A percentile compares a stretch with the other conserved stretches of the same genome.
phyloP scores from a whole-genome alignment of 2,329 filamentous ascomycete species.

The Penicillium frequentans region DNA sequence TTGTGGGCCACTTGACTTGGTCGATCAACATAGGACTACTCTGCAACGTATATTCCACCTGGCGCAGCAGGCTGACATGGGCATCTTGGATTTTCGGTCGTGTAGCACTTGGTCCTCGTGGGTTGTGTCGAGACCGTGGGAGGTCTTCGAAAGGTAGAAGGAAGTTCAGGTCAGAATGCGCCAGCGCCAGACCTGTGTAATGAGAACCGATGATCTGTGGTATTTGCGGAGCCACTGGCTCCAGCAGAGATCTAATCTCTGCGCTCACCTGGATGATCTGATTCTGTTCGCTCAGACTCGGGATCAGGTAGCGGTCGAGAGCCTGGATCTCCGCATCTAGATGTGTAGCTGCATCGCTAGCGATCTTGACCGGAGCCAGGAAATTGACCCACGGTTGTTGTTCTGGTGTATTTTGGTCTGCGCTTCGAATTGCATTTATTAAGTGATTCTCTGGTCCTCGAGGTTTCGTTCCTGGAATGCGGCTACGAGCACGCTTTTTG shows the following conservation, averaged over 20 bases:
- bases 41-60: slow-evolving; percentile 24
- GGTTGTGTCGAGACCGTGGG: slow-evolving; percentile 20
- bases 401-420: slow-evolving; percentile 6
- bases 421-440: slow-evolving; percentile 11
- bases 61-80: slow-evolving; percentile 24
- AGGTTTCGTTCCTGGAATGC: background rate
- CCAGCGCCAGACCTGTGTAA: slow-evolving; percentile 51
- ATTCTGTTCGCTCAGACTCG: slow-evolving; percentile 43
- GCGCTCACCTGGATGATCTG: slow-evolving; percentile 25
- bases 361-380: slow-evolving; percentile 10
- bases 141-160: slow-evolving; percentile 34
- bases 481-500: slow-evolving; percentile 7
- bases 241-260: slow-evolving; percentile 31
- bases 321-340: slow-evolving; percentile 49
- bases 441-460: background rate
- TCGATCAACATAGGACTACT: slow-evolving; percentile 19
- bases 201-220: slow-evolving; percentile 56
- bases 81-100: slow-evolving; percentile 30
- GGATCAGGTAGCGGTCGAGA: slow-evolving; percentile 47
- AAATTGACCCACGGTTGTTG: slow-evolving; percentile 37
- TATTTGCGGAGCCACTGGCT: slow-evolving; percentile 25
- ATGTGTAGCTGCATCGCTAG: slow-evolving; percentile 25
- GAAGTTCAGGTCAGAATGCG: slow-evolving; percentile 58
- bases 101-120: slow-evolving; percentile 35
- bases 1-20: slow-evolving; percentile 19